A percentile compares a stretch with the other conserved stretches of the same genome.
phyloP scores from a whole-genome alignment of 23 red algal species.

The Cyanidioschyzon merolae region DNA sequence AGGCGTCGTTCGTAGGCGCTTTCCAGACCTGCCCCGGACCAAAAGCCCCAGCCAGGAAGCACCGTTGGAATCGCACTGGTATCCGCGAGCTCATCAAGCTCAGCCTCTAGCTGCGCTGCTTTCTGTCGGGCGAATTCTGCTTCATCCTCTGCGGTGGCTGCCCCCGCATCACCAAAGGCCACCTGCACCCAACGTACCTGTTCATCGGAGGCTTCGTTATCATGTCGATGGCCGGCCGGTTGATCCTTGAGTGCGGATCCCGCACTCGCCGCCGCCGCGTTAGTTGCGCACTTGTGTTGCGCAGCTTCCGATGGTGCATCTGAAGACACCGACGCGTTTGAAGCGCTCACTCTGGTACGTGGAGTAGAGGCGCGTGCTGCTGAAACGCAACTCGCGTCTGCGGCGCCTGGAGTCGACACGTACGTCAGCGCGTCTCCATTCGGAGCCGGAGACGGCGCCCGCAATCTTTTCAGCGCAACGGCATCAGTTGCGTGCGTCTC shows the following conservation, averaged over 20 bases:
- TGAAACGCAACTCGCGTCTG: too few species aligned
- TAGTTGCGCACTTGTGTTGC: too few species aligned
- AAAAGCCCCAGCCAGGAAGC: conserved; percentile 5
- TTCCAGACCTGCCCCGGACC: neutral
- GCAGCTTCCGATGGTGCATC: too few species aligned
- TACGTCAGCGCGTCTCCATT: too few species aligned
- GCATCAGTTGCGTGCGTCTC: too few species aligned
- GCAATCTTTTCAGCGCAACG: too few species aligned
- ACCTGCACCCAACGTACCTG: neutral
- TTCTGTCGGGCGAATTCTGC: conserved; percentile 11
- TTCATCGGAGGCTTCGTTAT: neutral
- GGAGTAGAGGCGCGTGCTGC: too few species aligned
- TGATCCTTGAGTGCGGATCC: neutral
- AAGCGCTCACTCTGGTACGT: too few species aligned
- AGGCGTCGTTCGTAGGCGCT: neutral
- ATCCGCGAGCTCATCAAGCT: conserved; percentile 4
- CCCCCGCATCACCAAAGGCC: neutral
- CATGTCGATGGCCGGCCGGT: neutral
- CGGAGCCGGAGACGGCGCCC: too few species aligned
- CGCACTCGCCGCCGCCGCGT: too few species aligned
- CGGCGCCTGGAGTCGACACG: too few species aligned
- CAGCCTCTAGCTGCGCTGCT: neutral
- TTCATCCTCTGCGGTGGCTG: neutral
- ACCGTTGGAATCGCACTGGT: neutral
- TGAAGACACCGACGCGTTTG: too few species aligned